Evolutionary conservation across 2,329 filamentous ascomycete species (phyloP).

Genomic region (Beauveria rudraprayagi): DNA sequence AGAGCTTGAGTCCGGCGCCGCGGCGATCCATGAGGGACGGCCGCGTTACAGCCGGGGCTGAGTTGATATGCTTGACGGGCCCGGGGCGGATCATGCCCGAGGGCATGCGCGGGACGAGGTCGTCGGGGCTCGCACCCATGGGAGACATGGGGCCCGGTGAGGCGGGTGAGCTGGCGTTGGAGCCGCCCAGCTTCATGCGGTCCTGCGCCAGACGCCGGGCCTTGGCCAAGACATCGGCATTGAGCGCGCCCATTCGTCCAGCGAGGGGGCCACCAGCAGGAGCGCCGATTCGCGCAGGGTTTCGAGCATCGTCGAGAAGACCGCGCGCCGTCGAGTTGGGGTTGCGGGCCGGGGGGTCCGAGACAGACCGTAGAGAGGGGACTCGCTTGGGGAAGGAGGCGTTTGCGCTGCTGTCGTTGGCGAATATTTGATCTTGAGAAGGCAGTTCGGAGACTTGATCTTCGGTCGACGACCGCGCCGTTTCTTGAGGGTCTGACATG

Average conservation of each 20-base stretch:
- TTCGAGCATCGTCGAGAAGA: conserved; percentile 58
- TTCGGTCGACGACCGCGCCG: neutral
- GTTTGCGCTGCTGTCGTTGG: neutral
- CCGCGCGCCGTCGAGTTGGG: conserved; percentile 79
- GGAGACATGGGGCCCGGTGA: conserved; percentile 26
- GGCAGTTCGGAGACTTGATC: neutral
- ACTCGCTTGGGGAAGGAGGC: conserved; percentile 39
- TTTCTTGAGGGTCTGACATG: conserved; percentile 1
- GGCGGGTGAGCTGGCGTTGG: conserved; percentile 20
- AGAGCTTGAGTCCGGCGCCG: conserved; percentile 48
- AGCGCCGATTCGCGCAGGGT: conserved; percentile 28
- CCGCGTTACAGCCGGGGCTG: conserved; percentile 44
- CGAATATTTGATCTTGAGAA: neutral
- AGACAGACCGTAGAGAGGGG: conserved; percentile 51
- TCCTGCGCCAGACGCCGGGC: conserved; percentile 39
- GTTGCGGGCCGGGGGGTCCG: conserved; percentile 59
- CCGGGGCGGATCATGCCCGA: conserved; percentile 34
- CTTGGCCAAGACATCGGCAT: conserved; percentile 38
- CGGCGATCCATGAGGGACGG: conserved; percentile 61
- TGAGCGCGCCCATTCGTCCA: conserved; percentile 23
- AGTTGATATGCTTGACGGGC: conserved; percentile 42
- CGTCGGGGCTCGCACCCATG: conserved; percentile 31
- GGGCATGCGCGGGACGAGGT: conserved; percentile 34
- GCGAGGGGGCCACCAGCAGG: conserved; percentile 28
- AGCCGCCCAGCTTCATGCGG: conserved; percentile 36